Evolutionary conservation across 2,329 filamentous ascomycete genomes (phyloP).

Genomic region (Elsinoe perseae): DNA sequence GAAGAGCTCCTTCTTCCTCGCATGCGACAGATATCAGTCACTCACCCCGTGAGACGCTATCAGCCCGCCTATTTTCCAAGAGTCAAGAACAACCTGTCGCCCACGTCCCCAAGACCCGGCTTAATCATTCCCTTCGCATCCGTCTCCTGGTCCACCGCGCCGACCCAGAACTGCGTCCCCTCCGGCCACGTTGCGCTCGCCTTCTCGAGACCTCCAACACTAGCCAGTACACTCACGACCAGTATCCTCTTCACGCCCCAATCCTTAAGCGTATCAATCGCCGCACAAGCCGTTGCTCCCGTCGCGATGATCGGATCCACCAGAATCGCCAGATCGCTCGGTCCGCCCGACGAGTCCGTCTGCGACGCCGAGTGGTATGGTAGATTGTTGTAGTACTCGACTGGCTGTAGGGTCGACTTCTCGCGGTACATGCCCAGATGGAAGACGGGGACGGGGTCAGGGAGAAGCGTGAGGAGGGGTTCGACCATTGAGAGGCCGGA

Average conservation of each 20-base stretch:
- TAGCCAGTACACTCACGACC: constrained; percentile 67
- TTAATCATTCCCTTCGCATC: constrained; percentile 81
- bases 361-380: constrained; percentile 57
- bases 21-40: too few relatives aligned
- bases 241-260: constrained; percentile 84
- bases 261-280: constrained; percentile 79
- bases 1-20: background rate
- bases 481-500: constrained; percentile 84
- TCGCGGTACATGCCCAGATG: constrained; percentile 94
- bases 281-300: constrained; percentile 79
- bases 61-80: constrained; percentile 68
- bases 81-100: constrained; percentile 81
- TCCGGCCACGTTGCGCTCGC: constrained; percentile 74
- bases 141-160: constrained; percentile 65
- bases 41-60: too few relatives aligned
- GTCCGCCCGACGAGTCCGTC: constrained; percentile 25
- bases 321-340: constrained; percentile 64
- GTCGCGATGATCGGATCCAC: constrained; percentile 92
- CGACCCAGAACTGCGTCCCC: constrained; percentile 72
- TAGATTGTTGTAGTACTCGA: constrained; percentile 98
- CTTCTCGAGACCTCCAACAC: constrained; percentile 58
- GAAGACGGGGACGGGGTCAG: constrained; percentile 71
- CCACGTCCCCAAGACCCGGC: constrained; percentile 83
- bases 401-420: constrained; percentile 74
- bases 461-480: constrained; percentile 52